Percentiles rank a stretch among this genome's conserved stretches.
Conservation (phyloP, 139 green algal genomes). For the Coelastrella sp. region DNA sequence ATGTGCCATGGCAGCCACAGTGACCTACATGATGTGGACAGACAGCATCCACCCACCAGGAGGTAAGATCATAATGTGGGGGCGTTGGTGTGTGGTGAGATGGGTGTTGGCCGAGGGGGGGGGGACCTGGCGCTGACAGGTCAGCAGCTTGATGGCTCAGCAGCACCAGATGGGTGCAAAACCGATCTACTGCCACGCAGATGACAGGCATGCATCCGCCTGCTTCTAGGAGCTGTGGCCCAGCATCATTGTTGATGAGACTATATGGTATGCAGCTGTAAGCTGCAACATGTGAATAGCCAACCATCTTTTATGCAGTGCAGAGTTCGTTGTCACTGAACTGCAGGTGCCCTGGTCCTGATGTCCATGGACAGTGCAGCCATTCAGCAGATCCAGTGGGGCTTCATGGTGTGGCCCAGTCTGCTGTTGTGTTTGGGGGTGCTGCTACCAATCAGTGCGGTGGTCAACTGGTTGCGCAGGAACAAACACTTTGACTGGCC, state of each 20-base stretch:
- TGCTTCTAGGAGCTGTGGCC: too few relatives aligned
- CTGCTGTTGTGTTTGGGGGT: slow-evolving; percentile 46
- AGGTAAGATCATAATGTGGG: too few relatives aligned
- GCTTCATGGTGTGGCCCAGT: slow-evolving; percentile 55
- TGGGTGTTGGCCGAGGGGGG: too few relatives aligned
- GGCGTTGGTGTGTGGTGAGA: too few relatives aligned
- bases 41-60: slow-evolving; percentile 64
- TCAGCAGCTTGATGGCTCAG: too few relatives aligned
- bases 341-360: slow-evolving; percentile 59
- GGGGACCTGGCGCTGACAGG: too few relatives aligned
- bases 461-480: slow-evolving; percentile 54
- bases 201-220: too few relatives aligned
- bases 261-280: too few relatives aligned
- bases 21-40: slow-evolving; percentile 54
- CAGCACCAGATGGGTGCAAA: too few relatives aligned
- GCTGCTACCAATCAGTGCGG: slow-evolving; percentile 50
- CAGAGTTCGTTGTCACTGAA: not conserved
- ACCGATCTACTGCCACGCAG: too few relatives aligned
- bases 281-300: not conserved
- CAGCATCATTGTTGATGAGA: too few relatives aligned
- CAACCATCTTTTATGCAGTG: not conserved
- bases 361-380: slow-evolving; percentile 56
- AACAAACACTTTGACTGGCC: slow-evolving; percentile 51
- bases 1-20: slow-evolving; percentile 54
- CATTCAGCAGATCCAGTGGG: slow-evolving; percentile 50